Evolutionary conservation across 768 basidiomycete species (phyloP).

Genomic region (Mycena epipterygia): DNA sequence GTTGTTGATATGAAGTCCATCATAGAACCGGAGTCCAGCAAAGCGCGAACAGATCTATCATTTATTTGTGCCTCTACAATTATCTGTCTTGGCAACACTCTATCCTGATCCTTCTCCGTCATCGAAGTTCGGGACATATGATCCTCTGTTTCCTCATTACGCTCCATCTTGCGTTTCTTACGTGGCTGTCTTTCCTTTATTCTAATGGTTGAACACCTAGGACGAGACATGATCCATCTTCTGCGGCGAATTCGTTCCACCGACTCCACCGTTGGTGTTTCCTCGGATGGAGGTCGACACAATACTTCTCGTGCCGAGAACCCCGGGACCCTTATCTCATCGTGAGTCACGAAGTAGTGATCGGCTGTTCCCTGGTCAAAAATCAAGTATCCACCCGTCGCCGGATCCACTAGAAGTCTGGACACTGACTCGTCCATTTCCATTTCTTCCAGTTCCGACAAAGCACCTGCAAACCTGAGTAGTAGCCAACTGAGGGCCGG

Average conservation of each 20-base stretch:
- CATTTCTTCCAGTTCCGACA: conserved; percentile 1
- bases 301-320: conserved; percentile 3
- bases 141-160: neutral
- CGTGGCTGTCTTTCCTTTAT: neutral
- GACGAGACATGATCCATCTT: neutral
- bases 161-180: neutral
- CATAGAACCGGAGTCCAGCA: conserved; percentile 38
- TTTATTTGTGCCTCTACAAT: conserved; percentile 13
- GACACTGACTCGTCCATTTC: neutral
- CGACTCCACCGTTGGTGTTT: conserved; percentile 11
- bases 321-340: neutral
- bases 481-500: conserved; percentile 22
- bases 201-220: neutral
- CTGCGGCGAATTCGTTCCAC: conserved; percentile 1
- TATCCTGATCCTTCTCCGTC: conserved; percentile 9
- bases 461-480: neutral
- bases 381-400: conserved; percentile 15
- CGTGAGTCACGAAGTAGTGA: conserved; percentile 20
- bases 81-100: conserved; percentile 12
- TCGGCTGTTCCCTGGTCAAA: conserved; percentile 19
- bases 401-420: neutral
- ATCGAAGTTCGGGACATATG: conserved; percentile 14
- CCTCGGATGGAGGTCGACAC: conserved; percentile 9
- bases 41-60: conserved; percentile 14
- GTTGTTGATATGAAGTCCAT: conserved; percentile 50